A percentile compares a stretch with the other conserved stretches of the same genome.
Evolutionary conservation across 2,329 filamentous ascomycete genomes (phyloP).

Genomic region (Teratosphaeria nubilosa): DNA sequence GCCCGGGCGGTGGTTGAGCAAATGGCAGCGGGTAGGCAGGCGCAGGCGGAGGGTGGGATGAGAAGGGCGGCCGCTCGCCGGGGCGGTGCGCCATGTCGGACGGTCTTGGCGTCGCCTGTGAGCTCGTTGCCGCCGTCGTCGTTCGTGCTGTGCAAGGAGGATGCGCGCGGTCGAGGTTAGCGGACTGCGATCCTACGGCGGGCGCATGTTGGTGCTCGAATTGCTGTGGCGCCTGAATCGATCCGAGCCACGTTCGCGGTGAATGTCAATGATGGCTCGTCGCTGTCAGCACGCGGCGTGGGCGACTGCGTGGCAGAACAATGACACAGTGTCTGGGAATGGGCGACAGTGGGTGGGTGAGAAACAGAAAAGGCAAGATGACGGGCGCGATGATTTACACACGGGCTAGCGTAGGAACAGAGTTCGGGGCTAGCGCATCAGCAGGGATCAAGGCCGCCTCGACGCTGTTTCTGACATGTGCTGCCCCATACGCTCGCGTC

Average conservation of each 20-base stretch:
- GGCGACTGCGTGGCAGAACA: no score
- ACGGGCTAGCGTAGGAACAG: no score
- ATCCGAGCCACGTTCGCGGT: background rate
- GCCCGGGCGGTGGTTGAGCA: conserved; percentile 21
- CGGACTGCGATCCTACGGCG: background rate
- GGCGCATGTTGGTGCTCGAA: conserved; percentile 1
- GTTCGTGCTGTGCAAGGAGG: background rate
- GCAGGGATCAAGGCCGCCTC: background rate
- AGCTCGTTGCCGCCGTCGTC: background rate
- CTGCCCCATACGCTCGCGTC: no score
- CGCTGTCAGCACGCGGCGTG: no score
- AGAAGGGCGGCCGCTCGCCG: conserved; percentile 24
- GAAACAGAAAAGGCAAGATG: background rate
- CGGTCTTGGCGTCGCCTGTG: background rate
- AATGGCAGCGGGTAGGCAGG: conserved; percentile 27
- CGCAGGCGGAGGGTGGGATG: conserved; percentile 17
- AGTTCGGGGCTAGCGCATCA: background rate
- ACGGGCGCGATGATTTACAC: background rate
- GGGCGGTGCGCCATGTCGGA: conserved; percentile 20
- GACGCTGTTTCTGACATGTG: background rate
- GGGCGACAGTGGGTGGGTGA: background rate
- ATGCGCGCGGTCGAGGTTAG: background rate
- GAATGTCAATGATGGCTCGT: background rate
- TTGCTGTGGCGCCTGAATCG: background rate
- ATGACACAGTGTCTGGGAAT: background rate